A percentile compares a stretch with the other conserved stretches of the same genome.
Evolutionary conservation across 495 filamentous ascomycete species (phyloP).

Genomic region (Penicillium cataractarum): DNA sequence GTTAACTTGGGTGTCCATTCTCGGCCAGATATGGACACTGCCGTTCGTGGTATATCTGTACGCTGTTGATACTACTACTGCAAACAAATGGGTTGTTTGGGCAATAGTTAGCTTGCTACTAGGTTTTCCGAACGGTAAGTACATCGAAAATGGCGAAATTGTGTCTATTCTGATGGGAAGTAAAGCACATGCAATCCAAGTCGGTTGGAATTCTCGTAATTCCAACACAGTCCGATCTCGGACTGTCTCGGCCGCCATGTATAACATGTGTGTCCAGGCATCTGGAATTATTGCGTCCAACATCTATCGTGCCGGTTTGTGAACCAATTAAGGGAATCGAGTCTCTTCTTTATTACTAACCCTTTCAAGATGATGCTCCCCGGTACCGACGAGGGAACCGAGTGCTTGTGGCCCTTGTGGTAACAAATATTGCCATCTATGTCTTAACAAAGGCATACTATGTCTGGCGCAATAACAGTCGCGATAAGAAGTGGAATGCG

Average conservation of each 20-base stretch:
- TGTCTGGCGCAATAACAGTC: slow-evolving; percentile 38
- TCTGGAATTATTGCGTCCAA: slow-evolving; percentile 58
- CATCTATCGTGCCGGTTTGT: slow-evolving; percentile 57
- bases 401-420: slow-evolving; percentile 49
- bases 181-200: slow-evolving; percentile 41
- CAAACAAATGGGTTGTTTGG: slow-evolving; percentile 59
- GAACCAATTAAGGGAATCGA: slow-evolving; percentile 31
- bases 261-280: slow-evolving; percentile 55
- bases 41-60: slow-evolving; percentile 61
- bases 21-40: slow-evolving; percentile 57
- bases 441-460: slow-evolving; percentile 47
- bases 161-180: slow-evolving; percentile 7
- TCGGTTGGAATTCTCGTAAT: slow-evolving; percentile 51
- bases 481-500: slow-evolving; percentile 34
- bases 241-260: slow-evolving; percentile 59
- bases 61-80: slow-evolving; percentile 44
- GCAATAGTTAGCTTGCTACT: slow-evolving; percentile 60
- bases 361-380: slow-evolving; percentile 57
- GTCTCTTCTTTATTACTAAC: slow-evolving; percentile 22
- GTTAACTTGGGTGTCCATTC: slow-evolving; percentile 48
- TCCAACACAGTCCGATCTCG: slow-evolving; percentile 59
- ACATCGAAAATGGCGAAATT: slow-evolving; percentile 32
- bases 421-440: slow-evolving; percentile 48
- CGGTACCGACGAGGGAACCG: slow-evolving; percentile 58
- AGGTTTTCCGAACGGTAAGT: slow-evolving; percentile 58